phyloP scores from a whole-genome alignment of 1,284 basidiomycete species.

The Porphyrellus sp. region DNA sequence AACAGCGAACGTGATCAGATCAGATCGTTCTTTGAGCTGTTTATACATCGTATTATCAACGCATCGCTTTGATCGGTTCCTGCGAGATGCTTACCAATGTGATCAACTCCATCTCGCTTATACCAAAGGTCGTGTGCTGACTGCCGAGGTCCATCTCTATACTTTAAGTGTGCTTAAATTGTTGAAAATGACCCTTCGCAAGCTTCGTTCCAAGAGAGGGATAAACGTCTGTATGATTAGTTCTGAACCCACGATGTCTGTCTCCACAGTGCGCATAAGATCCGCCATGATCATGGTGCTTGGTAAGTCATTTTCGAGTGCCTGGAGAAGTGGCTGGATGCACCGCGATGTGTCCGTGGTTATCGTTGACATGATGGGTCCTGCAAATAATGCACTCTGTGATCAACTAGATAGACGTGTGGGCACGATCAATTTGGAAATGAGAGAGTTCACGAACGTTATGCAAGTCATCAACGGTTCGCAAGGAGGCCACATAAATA shows the following conservation, averaged over 20 bases:
- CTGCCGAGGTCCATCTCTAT: constrained; percentile 11
- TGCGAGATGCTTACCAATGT: constrained; percentile 3
- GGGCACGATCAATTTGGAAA: too few species aligned
- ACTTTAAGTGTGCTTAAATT: constrained; percentile 25
- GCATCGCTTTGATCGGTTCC: neutral
- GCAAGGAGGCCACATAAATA: neutral
- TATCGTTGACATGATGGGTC: too few species aligned
- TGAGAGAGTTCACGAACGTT: too few species aligned
- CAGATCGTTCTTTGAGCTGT: neutral
- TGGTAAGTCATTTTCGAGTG: neutral
- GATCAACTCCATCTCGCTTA: constrained; percentile 1
- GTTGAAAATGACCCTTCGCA: constrained; percentile 24
- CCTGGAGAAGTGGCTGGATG: neutral
- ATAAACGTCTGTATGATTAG: neutral
- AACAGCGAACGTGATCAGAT: neutral
- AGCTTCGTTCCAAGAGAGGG: constrained; percentile 20
- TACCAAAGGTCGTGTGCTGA: constrained; percentile 8
- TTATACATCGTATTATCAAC: neutral
- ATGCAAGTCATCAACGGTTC: too few species aligned
- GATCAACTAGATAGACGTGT: too few species aligned
- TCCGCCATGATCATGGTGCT: neutral
- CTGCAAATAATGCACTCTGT: too few species aligned
- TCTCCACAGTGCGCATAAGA: neutral
- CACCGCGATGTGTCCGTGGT: too few species aligned
- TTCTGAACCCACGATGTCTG: neutral